Evolutionary conservation across 192 early-diverging fungal genomes (phyloP), one percentile per base, ranked within the genome.

Genomic region (Helicostylum pulchrum): DNA sequence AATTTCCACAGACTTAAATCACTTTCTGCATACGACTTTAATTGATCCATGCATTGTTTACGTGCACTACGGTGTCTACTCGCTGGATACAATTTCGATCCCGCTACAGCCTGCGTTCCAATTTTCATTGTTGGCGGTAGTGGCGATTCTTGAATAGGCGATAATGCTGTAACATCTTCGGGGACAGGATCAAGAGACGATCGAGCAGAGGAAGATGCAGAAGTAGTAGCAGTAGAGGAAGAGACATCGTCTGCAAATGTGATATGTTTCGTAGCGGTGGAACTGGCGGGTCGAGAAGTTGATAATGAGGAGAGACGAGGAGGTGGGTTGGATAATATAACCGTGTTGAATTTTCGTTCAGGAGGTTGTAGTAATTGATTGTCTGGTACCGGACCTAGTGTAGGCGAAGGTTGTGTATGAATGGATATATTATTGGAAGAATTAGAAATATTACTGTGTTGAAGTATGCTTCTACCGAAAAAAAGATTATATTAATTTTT

Each of bases 1-100:
- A 67, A 26, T 7, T 62, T 67, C 82, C 82, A 83, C 7, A 74
- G 73, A 19, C 68, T 53, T 49, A 76, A 44, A 53, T 64, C 53
- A 54, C 66, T 71, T 15, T 67, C 64, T 11, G 65, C 62, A 23
- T 74, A 56, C 12, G 67, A 56, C 20, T 83, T 78, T 15, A 79
- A 77, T 56, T 58, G 67, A 8, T 67, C 61, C 34, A 72, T 51
- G 11, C 65, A 50, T 32, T 67, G 36, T 32, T 62, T 61, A 14
- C 65, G 60, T 2, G 59, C 71, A 20, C 77, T 72, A 2, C 66
- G 66, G 52, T 83, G 73, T 32, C 68, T 67, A 45, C 77, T 66
- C 4, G 76, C 39, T 20, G 71, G 71, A 46, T 72, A 72, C 23
- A 72, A 49, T 19, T 68, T 68, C 45, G 52, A 26, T 2, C 62